These are phyloP conservation scores for Plasmodium yoelii DNA, from an alignment of 169 alveolate genomes.

Conservation along the genomic window DNA sequence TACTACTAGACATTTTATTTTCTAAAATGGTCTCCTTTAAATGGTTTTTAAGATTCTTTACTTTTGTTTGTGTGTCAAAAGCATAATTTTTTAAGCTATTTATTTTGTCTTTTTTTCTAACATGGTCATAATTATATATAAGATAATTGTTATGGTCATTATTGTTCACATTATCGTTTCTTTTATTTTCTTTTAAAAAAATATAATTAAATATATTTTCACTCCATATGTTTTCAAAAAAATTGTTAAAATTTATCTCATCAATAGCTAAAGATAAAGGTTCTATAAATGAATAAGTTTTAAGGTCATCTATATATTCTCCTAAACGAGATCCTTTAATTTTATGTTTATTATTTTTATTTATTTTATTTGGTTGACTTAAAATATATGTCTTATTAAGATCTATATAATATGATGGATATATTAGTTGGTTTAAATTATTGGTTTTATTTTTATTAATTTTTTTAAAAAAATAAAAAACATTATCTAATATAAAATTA, in stretches of 20 bases:
- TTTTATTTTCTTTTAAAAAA: conserved; percentile 1
- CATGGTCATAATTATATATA: background rate
- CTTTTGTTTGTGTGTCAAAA: background rate
- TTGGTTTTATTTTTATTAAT: background rate
- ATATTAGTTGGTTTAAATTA: background rate
- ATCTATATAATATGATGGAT: conserved; percentile 25
- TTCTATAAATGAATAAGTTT: conserved; percentile 8
- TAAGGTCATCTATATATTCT: conserved; percentile 33
- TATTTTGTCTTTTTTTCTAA: background rate
- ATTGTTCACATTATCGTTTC: background rate
- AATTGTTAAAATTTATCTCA: conserved; percentile 35
- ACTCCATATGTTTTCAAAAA: conserved; percentile 47
- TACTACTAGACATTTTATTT: background rate
- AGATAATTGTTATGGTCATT: background rate
- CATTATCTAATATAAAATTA: background rate
- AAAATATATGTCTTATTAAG: conserved; percentile 20
- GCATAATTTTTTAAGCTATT: background rate
- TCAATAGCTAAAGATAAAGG: conserved; percentile 70
- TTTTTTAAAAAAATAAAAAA: conserved; percentile 5
- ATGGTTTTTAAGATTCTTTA: background rate
- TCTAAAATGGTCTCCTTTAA: background rate
- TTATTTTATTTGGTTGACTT: background rate
- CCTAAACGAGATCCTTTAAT: conserved; percentile 56
- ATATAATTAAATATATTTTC: conserved; percentile 19
- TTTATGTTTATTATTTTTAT: conserved; percentile 15